phyloP scores from a whole-genome alignment of 148 eudicot species.

The Chenopodium suecicum region DNA sequence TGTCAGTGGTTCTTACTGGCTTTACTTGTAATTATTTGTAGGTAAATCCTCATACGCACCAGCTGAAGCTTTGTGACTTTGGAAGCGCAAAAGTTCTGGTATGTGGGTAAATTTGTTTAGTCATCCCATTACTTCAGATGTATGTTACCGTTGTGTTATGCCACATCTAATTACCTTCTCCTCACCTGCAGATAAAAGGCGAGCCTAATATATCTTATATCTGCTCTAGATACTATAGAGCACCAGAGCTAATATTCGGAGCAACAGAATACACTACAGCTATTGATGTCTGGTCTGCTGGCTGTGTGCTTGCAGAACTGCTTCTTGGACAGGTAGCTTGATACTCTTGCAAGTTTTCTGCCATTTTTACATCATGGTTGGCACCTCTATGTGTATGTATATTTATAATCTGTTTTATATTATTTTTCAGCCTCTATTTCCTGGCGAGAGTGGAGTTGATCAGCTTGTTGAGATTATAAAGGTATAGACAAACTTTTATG shows the following conservation, averaged over 20 bases:
- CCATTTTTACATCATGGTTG: not conserved
- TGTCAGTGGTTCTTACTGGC: slow-evolving; percentile 4
- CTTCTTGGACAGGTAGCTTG: slow-evolving; percentile 76
- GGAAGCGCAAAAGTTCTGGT: slow-evolving; percentile 98
- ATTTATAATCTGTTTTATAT: not conserved
- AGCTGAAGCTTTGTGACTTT: slow-evolving; percentile 84
- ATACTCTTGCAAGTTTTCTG: not conserved
- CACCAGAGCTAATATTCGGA: slow-evolving; percentile 95
- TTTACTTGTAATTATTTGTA: slow-evolving; percentile 33
- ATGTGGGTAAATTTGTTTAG: slow-evolving; percentile 13
- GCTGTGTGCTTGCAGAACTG: slow-evolving; percentile 90
- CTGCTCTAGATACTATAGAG: slow-evolving; percentile 94
- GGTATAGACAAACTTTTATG: slow-evolving; percentile 34
- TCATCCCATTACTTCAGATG: not conserved
- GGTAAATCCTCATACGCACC: slow-evolving; percentile 96
- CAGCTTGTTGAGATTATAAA: slow-evolving; percentile 96
- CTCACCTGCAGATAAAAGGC: slow-evolving; percentile 65
- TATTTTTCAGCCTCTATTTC: slow-evolving; percentile 74
- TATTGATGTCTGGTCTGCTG: slow-evolving; percentile 92
- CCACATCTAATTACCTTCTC: slow-evolving; percentile 9
- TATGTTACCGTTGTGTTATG: slow-evolving; percentile 1
- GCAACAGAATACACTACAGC: slow-evolving; percentile 92
- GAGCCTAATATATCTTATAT: slow-evolving; percentile 95
- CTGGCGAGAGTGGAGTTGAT: slow-evolving; percentile 92
- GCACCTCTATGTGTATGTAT: not conserved